These are phyloP conservation scores for Neurospora africana DNA, from an alignment of 495 filamentous ascomycete genomes.

Conservation along the genomic window DNA sequence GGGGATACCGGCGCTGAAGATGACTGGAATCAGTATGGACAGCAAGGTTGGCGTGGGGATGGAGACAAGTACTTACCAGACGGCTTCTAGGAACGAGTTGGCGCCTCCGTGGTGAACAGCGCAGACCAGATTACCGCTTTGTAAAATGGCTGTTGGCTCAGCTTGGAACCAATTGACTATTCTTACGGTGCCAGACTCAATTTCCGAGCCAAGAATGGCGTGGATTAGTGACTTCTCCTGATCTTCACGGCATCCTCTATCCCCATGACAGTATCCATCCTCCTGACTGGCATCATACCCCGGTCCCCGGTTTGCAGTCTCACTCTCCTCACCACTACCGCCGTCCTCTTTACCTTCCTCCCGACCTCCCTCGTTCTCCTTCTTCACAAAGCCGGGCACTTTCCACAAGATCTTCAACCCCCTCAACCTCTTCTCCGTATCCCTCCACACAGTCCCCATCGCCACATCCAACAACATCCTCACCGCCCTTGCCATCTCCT, in stretches of 20 bases:
- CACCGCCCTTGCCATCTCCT: slow-evolving; percentile 28
- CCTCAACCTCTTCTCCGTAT: neutral
- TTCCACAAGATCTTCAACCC: slow-evolving; percentile 37
- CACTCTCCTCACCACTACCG: slow-evolving; percentile 1
- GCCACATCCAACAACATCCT: slow-evolving; percentile 18
- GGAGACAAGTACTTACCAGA: slow-evolving; percentile 15
- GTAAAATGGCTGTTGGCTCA: slow-evolving; percentile 28
- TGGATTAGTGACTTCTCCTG: neutral
- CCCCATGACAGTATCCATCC: neutral
- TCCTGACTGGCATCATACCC: neutral
- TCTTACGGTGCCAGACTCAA: slow-evolving; percentile 16
- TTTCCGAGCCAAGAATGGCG: slow-evolving; percentile 9
- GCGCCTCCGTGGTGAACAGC: slow-evolving; percentile 37
- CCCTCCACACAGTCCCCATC: slow-evolving; percentile 1
- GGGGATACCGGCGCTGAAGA: slow-evolving; percentile 35
- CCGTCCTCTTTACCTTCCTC: neutral
- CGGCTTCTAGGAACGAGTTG: slow-evolving; percentile 35
- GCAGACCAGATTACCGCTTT: slow-evolving; percentile 25
- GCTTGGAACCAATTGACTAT: slow-evolving; percentile 28
- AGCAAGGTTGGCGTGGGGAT: neutral
- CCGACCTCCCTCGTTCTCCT: neutral
- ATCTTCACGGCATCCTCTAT: neutral
- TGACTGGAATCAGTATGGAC: neutral
- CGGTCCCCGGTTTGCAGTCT: neutral
- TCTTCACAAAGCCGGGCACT: slow-evolving; percentile 8